Conservation (phyloP, 306 rosid genomes). For the Sicyos edulis region DNA sequence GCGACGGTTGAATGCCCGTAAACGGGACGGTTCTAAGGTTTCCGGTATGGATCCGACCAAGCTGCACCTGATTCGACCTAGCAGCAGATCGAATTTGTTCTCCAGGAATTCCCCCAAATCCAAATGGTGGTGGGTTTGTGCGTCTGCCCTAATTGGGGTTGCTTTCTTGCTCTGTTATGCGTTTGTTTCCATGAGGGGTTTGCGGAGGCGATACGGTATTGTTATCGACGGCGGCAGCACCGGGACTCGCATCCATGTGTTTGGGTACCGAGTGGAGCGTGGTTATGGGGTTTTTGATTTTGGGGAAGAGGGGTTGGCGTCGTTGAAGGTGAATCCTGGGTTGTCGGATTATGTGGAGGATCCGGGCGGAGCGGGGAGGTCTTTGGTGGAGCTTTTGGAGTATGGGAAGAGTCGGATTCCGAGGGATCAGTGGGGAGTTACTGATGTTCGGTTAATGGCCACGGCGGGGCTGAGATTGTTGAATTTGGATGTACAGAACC, state of each 20-base stretch:
- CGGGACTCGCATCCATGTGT: slow-evolving; percentile 75
- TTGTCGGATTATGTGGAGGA: slow-evolving; percentile 55
- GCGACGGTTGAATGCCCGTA: slow-evolving; percentile 77
- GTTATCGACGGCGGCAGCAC: slow-evolving; percentile 90
- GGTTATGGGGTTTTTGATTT: slow-evolving; percentile 39
- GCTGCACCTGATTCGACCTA: slow-evolving; percentile 48
- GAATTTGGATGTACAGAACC: slow-evolving; percentile 39
- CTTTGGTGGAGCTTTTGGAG: slow-evolving; percentile 54
- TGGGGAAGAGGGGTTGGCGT: slow-evolving; percentile 41
- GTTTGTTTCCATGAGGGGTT: slow-evolving; percentile 12
- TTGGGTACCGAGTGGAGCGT: slow-evolving; percentile 31
- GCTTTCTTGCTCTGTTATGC: slow-evolving; percentile 33
- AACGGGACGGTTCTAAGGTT: slow-evolving; percentile 31
- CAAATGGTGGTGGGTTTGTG: slow-evolving; percentile 16
- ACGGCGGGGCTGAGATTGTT: slow-evolving; percentile 86
- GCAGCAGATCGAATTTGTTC: slow-evolving; percentile 54
- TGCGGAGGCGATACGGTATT: slow-evolving; percentile 46
- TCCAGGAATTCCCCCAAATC: slow-evolving; percentile 35
- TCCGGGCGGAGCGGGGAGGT: slow-evolving; percentile 51
- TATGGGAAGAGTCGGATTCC: slow-evolving; percentile 64
- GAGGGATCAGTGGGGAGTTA: slow-evolving; percentile 51
- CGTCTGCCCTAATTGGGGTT: slow-evolving; percentile 28
- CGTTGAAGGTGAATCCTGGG: slow-evolving; percentile 76
- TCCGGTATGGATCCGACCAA: slow-evolving; percentile 56
- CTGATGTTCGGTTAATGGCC: slow-evolving; percentile 87